phyloP scores from a whole-genome alignment of 345 rosid genomes.

The Gossypium thurberi region DNA sequence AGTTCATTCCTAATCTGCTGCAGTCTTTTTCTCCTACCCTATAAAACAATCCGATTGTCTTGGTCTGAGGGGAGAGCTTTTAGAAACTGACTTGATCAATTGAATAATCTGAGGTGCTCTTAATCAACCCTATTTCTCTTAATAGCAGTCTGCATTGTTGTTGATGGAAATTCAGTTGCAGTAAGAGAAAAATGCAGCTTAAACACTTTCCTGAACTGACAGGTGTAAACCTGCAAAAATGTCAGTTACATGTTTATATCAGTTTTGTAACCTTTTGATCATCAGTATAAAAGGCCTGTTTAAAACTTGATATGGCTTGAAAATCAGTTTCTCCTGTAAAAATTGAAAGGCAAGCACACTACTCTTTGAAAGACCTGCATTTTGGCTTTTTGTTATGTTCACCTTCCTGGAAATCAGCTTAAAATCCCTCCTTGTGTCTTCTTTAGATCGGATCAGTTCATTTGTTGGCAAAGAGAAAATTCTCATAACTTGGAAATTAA shows the following conservation, averaged over 20 bases:
- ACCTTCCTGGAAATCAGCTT: neutral
- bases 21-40: neutral
- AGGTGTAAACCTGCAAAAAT: neutral
- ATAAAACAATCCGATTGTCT: neutral
- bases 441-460: neutral
- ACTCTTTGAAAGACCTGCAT: neutral
- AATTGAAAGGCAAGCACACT: neutral
- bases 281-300: neutral
- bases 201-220: neutral
- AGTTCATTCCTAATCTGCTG: constrained; percentile 17
- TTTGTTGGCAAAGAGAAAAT: neutral
- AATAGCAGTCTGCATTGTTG: neutral
- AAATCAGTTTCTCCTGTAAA: neutral
- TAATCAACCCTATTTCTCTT: neutral
- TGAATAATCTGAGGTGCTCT: neutral
- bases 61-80: neutral
- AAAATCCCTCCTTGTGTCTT: neutral
- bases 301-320: neutral
- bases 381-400: neutral
- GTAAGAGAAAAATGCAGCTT: constrained; percentile 29
- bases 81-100: neutral
- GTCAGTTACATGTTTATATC: neutral
- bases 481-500: neutral
- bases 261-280: neutral
- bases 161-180: neutral